Evolutionary conservation across 164 flowering plant genomes (phyloP), one percentile per base, ranked within the genome.

Genomic region (Annona cherimola): DNA sequence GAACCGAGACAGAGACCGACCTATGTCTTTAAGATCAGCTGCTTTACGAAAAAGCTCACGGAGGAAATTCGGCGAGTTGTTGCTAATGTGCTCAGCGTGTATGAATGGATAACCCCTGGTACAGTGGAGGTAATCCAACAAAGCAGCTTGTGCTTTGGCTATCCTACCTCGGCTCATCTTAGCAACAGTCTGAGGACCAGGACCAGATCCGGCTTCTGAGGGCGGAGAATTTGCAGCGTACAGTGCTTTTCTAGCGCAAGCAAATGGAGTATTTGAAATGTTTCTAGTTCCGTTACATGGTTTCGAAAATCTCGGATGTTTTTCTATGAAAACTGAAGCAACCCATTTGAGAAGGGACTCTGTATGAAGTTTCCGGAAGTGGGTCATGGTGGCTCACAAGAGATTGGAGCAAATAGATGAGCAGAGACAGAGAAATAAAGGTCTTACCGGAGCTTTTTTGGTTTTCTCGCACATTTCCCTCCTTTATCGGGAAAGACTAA

Each of bases 91-190:
- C 63, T 89, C 97, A 7, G 97, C 92, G 75, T 76, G 83, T 8
- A 74, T 55, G 81, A 75, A 91, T 46, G 91, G 81, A 2, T 89
- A 5, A 4, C 78, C 77, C 54, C 88, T 77, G n/a, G 91, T 89
- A 71, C 79, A 40, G 81, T 88, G 85, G 77, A 91, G 86, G 67
- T 91, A 91, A 2, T 91, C 96, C 0, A 84, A 82, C 44, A 91
- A 79, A 35, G 80, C 88, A 59, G 82, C 72, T 59, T 88, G 90
- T 44, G 92, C 90, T 66, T 82, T 57, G 45, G 57, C 14, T 39
- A 45, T 63, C 8, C 35, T 40, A 0, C 54, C 44, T 9, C 65
- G 79, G 57, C 77, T 40, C 35, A 66, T 66, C 44, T 44, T 43
- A 9, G 39, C 3, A 18, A 11, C 26, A 12, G 57, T 50, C 14